Evolutionary conservation across 129 eudicot genomes (phyloP).

Genomic region (Logfia minima): DNA sequence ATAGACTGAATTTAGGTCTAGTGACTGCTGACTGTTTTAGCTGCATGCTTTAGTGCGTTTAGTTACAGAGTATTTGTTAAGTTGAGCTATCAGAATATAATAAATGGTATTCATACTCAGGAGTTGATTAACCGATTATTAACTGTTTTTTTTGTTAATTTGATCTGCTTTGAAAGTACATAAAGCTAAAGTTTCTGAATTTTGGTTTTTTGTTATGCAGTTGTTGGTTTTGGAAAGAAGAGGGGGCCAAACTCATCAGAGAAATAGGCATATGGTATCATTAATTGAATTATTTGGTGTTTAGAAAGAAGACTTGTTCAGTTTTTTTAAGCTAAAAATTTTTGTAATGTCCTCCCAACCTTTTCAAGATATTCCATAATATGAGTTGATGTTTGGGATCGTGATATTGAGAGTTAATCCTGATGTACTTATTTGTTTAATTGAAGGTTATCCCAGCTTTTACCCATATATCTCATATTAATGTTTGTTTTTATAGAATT

Average conservation of each 20-base stretch:
- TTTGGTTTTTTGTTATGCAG: slow-evolving; percentile 24
- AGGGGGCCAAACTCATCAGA: slow-evolving; percentile 66
- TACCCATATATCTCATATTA: no score
- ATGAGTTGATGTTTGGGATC: background rate
- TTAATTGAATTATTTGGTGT: background rate
- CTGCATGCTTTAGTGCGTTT: background rate
- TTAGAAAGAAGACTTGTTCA: slow-evolving; percentile 11
- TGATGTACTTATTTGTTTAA: background rate
- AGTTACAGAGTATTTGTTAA: background rate
- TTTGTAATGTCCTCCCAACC: background rate
- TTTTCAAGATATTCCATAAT: background rate
- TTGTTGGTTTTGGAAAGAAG: slow-evolving; percentile 62
- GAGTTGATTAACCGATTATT: background rate
- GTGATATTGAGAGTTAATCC: background rate
- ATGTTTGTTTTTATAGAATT: no score
- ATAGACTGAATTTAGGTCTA: no score
- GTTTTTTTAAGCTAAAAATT: background rate
- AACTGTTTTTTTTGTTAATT: background rate
- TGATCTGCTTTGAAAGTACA: background rate
- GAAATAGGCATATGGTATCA: slow-evolving; percentile 27
- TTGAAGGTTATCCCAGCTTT: no score
- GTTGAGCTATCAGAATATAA: no score
- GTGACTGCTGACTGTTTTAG: background rate
- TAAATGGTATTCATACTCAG: background rate
- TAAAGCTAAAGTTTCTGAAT: background rate